A percentile compares a stretch with the other conserved stretches of the same genome.
These are phyloP conservation scores for Aphanomyces stellatus DNA, from an alignment of 352 stramenopile genomes.

Conservation along the genomic window DNA sequence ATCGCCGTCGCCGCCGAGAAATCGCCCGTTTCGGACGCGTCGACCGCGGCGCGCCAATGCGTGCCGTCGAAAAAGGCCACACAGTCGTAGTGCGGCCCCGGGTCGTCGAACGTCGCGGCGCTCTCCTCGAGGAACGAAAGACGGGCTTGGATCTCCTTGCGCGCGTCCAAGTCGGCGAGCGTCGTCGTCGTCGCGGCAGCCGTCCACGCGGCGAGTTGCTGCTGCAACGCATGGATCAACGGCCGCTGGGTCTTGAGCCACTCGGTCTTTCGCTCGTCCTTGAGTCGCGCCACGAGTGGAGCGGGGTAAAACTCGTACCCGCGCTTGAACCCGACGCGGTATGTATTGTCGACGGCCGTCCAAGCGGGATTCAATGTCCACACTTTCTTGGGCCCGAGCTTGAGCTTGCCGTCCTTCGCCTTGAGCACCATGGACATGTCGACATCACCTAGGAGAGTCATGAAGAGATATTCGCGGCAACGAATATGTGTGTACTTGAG, in stretches of 20 bases:
- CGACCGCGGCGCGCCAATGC: conserved; percentile 77
- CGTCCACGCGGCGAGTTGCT: conserved; percentile 42
- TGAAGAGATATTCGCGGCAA: neutral
- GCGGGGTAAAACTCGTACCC: conserved; percentile 87
- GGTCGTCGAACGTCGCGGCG: conserved; percentile 77
- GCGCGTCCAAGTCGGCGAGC: conserved; percentile 31
- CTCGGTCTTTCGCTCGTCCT: conserved; percentile 66
- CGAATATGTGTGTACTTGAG: conserved; percentile 1
- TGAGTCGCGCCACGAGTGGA: conserved; percentile 49
- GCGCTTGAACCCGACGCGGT: conserved; percentile 73
- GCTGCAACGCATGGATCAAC: conserved; percentile 54
- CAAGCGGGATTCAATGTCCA: conserved; percentile 73
- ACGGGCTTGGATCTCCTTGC: conserved; percentile 77
- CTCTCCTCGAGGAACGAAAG: conserved; percentile 63
- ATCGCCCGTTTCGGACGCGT: conserved; percentile 77
- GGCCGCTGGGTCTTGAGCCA: conserved; percentile 58
- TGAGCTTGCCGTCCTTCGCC: conserved; percentile 25
- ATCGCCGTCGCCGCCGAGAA: conserved; percentile 53
- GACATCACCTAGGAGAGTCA: conserved; percentile 70
- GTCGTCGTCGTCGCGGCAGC: conserved; percentile 30
- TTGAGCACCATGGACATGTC: conserved; percentile 57
- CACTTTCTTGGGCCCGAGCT: conserved; percentile 26
- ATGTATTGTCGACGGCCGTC: conserved; percentile 35
- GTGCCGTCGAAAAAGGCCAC: conserved; percentile 84
- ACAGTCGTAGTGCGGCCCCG: conserved; percentile 86